Evolutionary conservation across 2,329 filamentous ascomycete genomes (phyloP).

Genomic region (Zymoseptoria passerinii): DNA sequence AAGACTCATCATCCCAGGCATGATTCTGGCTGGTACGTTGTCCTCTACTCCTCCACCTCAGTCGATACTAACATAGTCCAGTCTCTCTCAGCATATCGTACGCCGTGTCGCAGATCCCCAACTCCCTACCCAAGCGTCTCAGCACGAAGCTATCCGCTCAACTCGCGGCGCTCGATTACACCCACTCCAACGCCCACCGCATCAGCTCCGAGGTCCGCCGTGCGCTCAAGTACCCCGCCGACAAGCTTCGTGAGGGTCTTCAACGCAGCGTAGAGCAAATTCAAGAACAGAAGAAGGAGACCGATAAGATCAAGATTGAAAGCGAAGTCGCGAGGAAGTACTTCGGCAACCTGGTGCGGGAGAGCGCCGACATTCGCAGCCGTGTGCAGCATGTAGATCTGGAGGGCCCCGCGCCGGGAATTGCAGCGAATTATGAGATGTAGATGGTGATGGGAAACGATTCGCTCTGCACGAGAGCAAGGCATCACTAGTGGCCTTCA

Average conservation of each 20-base stretch:
- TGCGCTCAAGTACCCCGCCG: constrained; percentile 78
- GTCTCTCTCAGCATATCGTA: constrained; percentile 70
- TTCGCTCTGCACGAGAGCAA: background rate
- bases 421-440: constrained; percentile 30
- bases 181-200: constrained; percentile 76
- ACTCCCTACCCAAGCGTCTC: constrained; percentile 77
- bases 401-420: constrained; percentile 42
- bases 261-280: constrained; percentile 81
- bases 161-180: constrained; percentile 78
- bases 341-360: constrained; percentile 74
- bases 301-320: constrained; percentile 69
- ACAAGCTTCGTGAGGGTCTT: constrained; percentile 74
- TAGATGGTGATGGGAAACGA: constrained; percentile 8
- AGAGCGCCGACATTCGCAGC: constrained; percentile 43
- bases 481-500: background rate
- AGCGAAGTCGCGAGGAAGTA: constrained; percentile 84
- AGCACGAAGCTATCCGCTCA: constrained; percentile 75
- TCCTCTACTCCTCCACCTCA: constrained; percentile 1
- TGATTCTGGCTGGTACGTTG: constrained; percentile 66
- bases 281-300: constrained; percentile 68
- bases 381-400: constrained; percentile 46
- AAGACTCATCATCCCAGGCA: constrained; percentile 69
- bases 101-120: constrained; percentile 76
- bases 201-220: constrained; percentile 81
- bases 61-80: constrained; percentile 37